These are phyloP conservation scores for Cyberlindnera nakhonratchasimensis DNA, from an alignment of 805 yeast genomes.

Conservation along the genomic window DNA sequence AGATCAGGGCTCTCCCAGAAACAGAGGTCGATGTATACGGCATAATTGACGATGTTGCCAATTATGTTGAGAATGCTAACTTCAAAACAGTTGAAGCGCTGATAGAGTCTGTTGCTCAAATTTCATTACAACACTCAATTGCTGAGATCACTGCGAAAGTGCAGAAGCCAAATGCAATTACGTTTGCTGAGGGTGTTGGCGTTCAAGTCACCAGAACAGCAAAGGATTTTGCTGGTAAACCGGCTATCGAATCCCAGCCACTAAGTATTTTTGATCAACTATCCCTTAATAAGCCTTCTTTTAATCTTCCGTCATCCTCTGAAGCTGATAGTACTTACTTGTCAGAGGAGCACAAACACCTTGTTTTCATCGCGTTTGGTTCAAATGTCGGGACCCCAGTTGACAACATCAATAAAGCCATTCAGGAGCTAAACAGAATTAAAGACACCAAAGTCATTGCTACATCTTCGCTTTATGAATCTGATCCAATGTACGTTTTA, in stretches of 20 bases:
- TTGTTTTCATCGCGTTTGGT: conserved; percentile 82
- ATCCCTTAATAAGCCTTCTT: not conserved
- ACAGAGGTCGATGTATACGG: conserved; percentile 28
- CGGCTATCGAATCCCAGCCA: conserved; percentile 13
- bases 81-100: conserved; percentile 94
- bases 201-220: conserved; percentile 59
- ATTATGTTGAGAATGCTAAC: conserved; percentile 69
- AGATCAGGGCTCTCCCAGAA: conserved; percentile 39
- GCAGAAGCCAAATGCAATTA: conserved; percentile 84
- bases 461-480: conserved; percentile 77
- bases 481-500: conserved; percentile 87
- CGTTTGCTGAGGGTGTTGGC: conserved; percentile 87
- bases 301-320: conserved; percentile 29
- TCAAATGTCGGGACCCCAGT: conserved; percentile 77
- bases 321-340: conserved; percentile 31
- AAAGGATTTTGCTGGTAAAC: conserved; percentile 35
- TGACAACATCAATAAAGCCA: conserved; percentile 54
- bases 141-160: conserved; percentile 54
- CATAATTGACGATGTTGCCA: conserved; percentile 47
- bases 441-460: conserved; percentile 40
- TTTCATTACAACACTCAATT: conserved; percentile 40
- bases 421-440: conserved; percentile 41
- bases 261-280: not conserved
- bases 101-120: conserved; percentile 66
- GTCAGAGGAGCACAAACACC: conserved; percentile 35